These are phyloP conservation scores for Apiotrichum akiyoshidainum DNA, from an alignment of 1,284 basidiomycete genomes.

Conservation along the genomic window DNA sequence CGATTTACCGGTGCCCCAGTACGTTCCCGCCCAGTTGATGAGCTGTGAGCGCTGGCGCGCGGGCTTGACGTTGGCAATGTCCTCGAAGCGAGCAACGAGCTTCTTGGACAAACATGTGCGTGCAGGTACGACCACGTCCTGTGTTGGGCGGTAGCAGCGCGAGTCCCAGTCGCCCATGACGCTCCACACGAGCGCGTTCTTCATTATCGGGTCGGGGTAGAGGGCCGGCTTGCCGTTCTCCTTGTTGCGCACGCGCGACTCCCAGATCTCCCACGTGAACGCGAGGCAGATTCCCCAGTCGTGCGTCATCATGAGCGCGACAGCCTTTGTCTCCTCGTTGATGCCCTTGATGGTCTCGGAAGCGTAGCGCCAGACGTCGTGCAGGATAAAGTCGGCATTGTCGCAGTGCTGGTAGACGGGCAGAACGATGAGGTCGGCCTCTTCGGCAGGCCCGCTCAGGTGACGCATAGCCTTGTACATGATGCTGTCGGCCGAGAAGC, in stretches of 20 bases:
- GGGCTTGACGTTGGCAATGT: slow-evolving; percentile 35
- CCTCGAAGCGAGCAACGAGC: slow-evolving; percentile 37
- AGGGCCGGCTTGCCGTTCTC: slow-evolving; percentile 16
- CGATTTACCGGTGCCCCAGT: slow-evolving; percentile 50
- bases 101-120: slow-evolving; percentile 39
- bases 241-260: slow-evolving; percentile 24
- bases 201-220: slow-evolving; percentile 43
- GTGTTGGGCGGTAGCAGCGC: slow-evolving; percentile 48
- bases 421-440: slow-evolving; percentile 52
- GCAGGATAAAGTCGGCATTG: slow-evolving; percentile 40
- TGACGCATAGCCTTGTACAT: slow-evolving; percentile 46
- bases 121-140: slow-evolving; percentile 50
- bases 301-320: slow-evolving; percentile 51
- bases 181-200: slow-evolving; percentile 45
- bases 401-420: slow-evolving; percentile 52
- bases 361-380: slow-evolving; percentile 49
- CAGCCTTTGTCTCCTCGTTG: slow-evolving; percentile 31
- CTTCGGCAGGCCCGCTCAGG: slow-evolving; percentile 45
- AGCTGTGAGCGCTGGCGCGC: slow-evolving; percentile 37
- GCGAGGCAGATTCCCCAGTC: slow-evolving; percentile 52
- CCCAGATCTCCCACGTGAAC: slow-evolving; percentile 51
- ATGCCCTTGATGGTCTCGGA: slow-evolving; percentile 41
- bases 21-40: slow-evolving; percentile 47
- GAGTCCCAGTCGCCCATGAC: slow-evolving; percentile 50
- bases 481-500: slow-evolving; percentile 50